Conservation (phyloP, 148 eudicot species). For the Dysphania ambrosioides region DNA sequence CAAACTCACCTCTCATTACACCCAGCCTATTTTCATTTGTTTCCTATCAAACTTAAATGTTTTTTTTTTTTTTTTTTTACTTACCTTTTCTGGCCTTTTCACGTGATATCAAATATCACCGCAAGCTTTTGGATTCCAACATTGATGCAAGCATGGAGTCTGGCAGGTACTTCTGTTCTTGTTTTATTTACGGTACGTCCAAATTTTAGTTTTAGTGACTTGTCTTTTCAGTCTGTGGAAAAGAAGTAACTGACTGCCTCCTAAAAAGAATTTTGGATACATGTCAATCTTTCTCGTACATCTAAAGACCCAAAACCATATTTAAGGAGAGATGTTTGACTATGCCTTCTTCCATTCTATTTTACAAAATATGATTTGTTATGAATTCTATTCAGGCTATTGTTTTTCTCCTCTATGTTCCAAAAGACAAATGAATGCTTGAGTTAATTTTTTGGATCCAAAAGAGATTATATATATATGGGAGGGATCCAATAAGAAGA, state of each 20-base stretch:
- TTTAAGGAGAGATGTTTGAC: not conserved
- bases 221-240: not conserved
- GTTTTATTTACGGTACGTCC: not conserved
- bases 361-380: not conserved
- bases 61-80: not conserved
- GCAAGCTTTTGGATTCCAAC: not conserved
- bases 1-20: not conserved
- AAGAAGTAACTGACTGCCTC: not conserved
- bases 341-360: not conserved
- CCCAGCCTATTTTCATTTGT: not conserved
- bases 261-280: not conserved
- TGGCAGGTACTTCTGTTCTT: conserved; percentile 32
- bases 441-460: not conserved
- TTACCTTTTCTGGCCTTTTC: not conserved
- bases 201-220: not conserved
- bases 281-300: not conserved
- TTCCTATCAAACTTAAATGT: not conserved
- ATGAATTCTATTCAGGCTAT: not conserved
- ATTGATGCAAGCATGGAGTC: conserved; percentile 39
- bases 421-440: not conserved
- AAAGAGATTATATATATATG: no score
- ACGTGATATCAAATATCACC: conserved; percentile 12
- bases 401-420: not conserved
- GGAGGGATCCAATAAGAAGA: no score
- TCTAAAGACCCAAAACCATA: not conserved